phyloP scores from a whole-genome alignment of 225 moss, liverwort and hornwort species.

The Antitrichia curtipendula region DNA sequence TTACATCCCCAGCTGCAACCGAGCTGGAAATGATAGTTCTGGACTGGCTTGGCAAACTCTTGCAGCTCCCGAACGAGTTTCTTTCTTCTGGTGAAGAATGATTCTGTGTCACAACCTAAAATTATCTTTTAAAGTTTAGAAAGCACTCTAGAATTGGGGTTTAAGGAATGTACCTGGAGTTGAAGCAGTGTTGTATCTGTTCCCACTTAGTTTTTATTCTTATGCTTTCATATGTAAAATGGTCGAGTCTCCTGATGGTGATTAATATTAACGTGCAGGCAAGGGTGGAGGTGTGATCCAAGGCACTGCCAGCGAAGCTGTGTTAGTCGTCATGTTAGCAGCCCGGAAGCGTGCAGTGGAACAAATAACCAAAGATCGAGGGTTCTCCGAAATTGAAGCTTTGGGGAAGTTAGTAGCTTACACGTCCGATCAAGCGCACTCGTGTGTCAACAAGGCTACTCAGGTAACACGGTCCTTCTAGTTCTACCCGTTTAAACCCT shows the following conservation, averaged over 20 bases:
- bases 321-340: conserved; percentile 56
- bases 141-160: neutral
- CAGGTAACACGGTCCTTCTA: conserved; percentile 20
- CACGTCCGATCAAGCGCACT: conserved; percentile 70
- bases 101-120: neutral
- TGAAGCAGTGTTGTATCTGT: neutral
- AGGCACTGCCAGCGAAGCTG: conserved; percentile 73
- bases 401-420: conserved; percentile 51
- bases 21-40: conserved; percentile 75
- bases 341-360: conserved; percentile 45
- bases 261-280: conserved; percentile 29
- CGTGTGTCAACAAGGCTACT: conserved; percentile 57
- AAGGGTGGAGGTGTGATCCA: conserved; percentile 83
- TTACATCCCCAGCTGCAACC: conserved; percentile 73
- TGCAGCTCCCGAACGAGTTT: conserved; percentile 60
- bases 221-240: neutral
- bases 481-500: neutral
- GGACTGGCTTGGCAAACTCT: conserved; percentile 80
- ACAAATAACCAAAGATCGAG: conserved; percentile 12
- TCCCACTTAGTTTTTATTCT: neutral
- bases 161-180: neutral
- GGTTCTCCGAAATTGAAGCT: conserved; percentile 37
- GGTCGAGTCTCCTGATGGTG: neutral
- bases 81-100: conserved; percentile 33
- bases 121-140: neutral